These are phyloP conservation scores for Hypoxylon rickii DNA, from an alignment of 495 filamentous ascomycete species.

Conservation along the genomic window DNA sequence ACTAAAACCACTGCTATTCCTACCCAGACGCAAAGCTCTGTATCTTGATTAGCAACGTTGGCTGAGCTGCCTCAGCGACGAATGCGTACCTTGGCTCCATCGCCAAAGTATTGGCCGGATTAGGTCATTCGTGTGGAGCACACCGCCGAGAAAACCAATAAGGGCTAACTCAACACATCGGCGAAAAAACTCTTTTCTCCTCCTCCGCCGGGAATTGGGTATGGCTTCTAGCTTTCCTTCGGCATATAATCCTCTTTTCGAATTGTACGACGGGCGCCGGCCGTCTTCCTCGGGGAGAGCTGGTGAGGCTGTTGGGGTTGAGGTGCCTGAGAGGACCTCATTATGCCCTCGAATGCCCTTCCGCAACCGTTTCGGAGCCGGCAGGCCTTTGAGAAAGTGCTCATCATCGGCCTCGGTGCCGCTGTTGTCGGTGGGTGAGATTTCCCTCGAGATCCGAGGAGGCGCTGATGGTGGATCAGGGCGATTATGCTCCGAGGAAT, in stretches of 20 bases:
- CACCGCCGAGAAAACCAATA: conserved; percentile 48
- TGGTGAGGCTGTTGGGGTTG: conserved; percentile 65
- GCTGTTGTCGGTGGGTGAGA: conserved; percentile 76
- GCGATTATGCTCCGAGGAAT: conserved; percentile 10
- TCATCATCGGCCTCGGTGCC: conserved; percentile 94
- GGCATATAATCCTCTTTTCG: conserved; percentile 28
- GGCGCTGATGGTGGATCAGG: conserved; percentile 21
- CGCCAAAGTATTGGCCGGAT: conserved; percentile 40
- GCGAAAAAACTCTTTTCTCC: conserved; percentile 51
- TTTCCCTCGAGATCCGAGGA: conserved; percentile 42
- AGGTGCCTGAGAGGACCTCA: conserved; percentile 50
- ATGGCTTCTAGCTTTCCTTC: conserved; percentile 35
- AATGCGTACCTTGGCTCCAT: conserved; percentile 45
- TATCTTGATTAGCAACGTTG: conserved; percentile 18
- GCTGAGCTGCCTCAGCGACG: not conserved
- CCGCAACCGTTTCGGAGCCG: conserved; percentile 72
- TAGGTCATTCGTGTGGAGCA: conserved; percentile 38
- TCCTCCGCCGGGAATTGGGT: conserved; percentile 45
- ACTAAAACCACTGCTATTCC: conserved; percentile 34
- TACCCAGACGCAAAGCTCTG: conserved; percentile 40
- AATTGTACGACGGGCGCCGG: conserved; percentile 25
- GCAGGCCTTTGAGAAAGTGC: conserved; percentile 76
- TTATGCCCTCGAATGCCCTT: conserved; percentile 71
- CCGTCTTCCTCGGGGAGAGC: conserved; percentile 61
- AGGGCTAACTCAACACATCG: conserved; percentile 50